Percentiles rank a stretch among this genome's conserved stretches.
phyloP scores from a whole-genome alignment of 371 early-diverging fungal genomes.

The Smittium culicis region DNA sequence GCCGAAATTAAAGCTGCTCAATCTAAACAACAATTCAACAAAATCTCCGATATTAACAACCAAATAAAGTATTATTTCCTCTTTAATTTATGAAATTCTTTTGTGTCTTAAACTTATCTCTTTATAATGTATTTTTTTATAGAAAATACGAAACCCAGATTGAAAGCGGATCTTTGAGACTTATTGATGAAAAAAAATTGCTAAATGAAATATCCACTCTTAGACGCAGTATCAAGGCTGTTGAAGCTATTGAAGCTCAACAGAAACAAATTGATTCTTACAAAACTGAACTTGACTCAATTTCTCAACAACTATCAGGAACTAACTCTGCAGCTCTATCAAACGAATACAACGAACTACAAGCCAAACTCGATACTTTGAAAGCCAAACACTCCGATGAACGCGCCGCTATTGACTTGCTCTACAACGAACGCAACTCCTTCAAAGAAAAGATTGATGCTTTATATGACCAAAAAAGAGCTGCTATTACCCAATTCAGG shows the following conservation, averaged over 20 bases:
- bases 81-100: background rate
- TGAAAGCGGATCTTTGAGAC: conserved; percentile 52
- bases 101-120: background rate
- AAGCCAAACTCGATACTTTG: conserved; percentile 55
- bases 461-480: conserved; percentile 48
- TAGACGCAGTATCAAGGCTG: conserved; percentile 60
- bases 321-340: conserved; percentile 45
- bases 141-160: conserved; percentile 57
- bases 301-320: conserved; percentile 52
- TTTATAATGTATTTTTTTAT: conserved; percentile 6
- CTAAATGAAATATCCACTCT: conserved; percentile 63
- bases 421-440: conserved; percentile 56
- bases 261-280: conserved; percentile 59
- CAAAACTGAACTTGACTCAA: conserved; percentile 43
- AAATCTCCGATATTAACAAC: conserved; percentile 58
- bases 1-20: conserved; percentile 55
- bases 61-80: conserved; percentile 35
- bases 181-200: conserved; percentile 78
- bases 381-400: conserved; percentile 43
- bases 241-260: conserved; percentile 51
- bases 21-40: conserved; percentile 64
- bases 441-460: conserved; percentile 58
- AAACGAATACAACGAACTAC: conserved; percentile 46
- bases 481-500: conserved; percentile 54
- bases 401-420: conserved; percentile 44